Evolutionary conservation across 176 grass and related monocot genomes (phyloP).

Genomic region (Ananas comosus): DNA sequence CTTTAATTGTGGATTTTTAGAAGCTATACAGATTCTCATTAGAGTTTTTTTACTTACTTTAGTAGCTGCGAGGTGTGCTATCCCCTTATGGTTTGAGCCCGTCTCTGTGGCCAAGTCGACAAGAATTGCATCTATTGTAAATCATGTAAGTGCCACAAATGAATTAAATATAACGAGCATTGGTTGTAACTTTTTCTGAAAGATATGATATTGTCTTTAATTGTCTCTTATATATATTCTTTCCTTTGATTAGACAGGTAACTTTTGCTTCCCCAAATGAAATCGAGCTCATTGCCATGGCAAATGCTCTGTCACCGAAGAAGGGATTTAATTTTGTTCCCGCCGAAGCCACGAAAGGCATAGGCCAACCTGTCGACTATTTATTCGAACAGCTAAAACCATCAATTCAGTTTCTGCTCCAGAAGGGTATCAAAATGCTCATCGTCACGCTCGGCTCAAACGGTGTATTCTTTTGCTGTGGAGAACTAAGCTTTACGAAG

Average conservation of each 20-base stretch:
- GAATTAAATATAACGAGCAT: neutral
- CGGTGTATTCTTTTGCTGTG: conserved; percentile 75
- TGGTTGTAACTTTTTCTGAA: neutral
- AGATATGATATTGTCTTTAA: neutral
- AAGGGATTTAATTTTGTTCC: conserved; percentile 38
- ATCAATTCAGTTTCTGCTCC: conserved; percentile 69
- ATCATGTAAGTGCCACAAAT: conserved; percentile 57
- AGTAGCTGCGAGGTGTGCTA: conserved; percentile 58
- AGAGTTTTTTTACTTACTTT: neutral
- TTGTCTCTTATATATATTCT: conserved; percentile 6
- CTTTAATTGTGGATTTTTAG: too few species aligned
- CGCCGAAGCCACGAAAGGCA: conserved; percentile 22
- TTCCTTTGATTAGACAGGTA: conserved; percentile 45
- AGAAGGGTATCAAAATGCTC: conserved; percentile 77
- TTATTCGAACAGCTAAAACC: conserved; percentile 77
- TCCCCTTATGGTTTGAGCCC: conserved; percentile 89
- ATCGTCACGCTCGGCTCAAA: conserved; percentile 69
- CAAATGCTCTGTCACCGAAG: conserved; percentile 47
- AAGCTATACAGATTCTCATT: neutral
- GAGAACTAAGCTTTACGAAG: conserved; percentile 30
- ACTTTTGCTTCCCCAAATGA: conserved; percentile 86
- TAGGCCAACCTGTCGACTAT: conserved; percentile 31
- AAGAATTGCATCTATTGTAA: conserved; percentile 57
- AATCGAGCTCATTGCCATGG: conserved; percentile 83
- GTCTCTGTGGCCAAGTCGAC: conserved; percentile 70